Base-by-base conservation (phyloP, 345 rosid species). In the Geranium rotundifolium region DNA sequence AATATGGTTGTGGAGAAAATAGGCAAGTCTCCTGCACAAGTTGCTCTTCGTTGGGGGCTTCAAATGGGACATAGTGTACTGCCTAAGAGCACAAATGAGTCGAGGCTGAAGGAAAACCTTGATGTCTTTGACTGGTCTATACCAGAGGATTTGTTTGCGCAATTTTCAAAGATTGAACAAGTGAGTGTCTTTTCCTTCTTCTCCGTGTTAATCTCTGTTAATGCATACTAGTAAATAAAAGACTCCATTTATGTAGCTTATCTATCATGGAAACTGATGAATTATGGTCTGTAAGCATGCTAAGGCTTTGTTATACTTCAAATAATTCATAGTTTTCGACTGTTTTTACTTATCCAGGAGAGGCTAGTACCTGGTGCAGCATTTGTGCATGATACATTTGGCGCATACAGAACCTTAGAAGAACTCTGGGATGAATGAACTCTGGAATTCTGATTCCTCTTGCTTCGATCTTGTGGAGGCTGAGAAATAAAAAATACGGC, bases 381-480 rank as follows among this genome's bases (percentile, higher is more conserved):
- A 5, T 85, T 88, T 72, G 82, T 65, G 31, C 84, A 88, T 56
- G 91, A 85, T 69, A 80, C 82, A 1, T 27, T 63, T 16, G 67
- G 95, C 37, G 71, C 77, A 1, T 88, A 85, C 68, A 86, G 56
- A 81, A 77, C 72, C 61, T 50, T 83, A 30, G 89, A 88, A 72
- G 86, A 90, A 31, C 77, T 90, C 9, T 88, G 95, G 97, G 95
- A 90, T 57, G 95, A 91, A 62, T 91, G 88, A 76, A 71, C 88
- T 56, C 85, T 69, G 81, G 70, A 13, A 31, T 8, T 12, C 7
- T 0, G 50, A n/a, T n/a, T n/a, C n/a, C n/a, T n/a, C n/a, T n/a
- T n/a, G n/a, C n/a, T n/a, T n/a, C n/a, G n/a, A n/a, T n/a, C n/a
- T n/a, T n/a, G n/a, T n/a, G n/a, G n/a, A n/a, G n/a, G n/a, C n/a